These are phyloP conservation scores for Leccinum longicurvipes DNA, from an alignment of 768 basidiomycete species.

Conservation along the genomic window DNA sequence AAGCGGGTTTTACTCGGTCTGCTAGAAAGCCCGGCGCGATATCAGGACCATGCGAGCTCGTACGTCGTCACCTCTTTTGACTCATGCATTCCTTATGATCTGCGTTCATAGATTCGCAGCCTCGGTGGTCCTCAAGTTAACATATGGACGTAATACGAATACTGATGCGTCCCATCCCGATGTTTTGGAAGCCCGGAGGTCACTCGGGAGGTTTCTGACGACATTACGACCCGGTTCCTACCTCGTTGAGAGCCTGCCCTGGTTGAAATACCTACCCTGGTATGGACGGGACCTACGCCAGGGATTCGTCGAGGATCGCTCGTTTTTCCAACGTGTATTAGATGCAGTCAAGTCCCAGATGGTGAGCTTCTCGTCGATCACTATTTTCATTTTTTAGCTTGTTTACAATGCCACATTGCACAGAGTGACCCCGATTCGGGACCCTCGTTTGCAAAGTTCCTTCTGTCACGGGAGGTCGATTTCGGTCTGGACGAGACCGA, in stretches of 20 bases:
- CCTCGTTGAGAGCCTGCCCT: conserved; percentile 33
- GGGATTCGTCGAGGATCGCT: conserved; percentile 48
- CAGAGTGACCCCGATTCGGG: conserved; percentile 20
- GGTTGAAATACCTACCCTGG: conserved; percentile 49
- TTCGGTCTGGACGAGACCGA: conserved; percentile 50
- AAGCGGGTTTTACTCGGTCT: conserved; percentile 10
- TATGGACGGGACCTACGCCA: conserved; percentile 51
- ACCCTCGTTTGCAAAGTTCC: conserved; percentile 50
- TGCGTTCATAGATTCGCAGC: conserved; percentile 14
- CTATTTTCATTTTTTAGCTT: too few relatives aligned
- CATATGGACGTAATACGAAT: conserved; percentile 20
- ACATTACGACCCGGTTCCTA: conserved; percentile 30
- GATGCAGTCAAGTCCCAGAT: conserved; percentile 40
- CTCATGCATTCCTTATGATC: conserved; percentile 3
- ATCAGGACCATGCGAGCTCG: conserved; percentile 28
- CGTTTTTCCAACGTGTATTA: conserved; percentile 46
- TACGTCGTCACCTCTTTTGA: conserved; percentile 35
- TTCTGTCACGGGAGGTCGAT: conserved; percentile 47
- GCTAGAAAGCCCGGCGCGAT: conserved; percentile 11
- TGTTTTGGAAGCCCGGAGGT: conserved; percentile 17
- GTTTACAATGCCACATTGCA: conserved; percentile 1
- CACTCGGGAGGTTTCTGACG: conserved; percentile 17
- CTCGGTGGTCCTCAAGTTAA: conserved; percentile 11
- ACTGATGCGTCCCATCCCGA: conserved; percentile 16
- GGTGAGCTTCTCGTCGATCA: conserved; percentile 21